Conservation (phyloP, 2,329 filamentous ascomycete genomes). For the Hypoxylon sp. region DNA sequence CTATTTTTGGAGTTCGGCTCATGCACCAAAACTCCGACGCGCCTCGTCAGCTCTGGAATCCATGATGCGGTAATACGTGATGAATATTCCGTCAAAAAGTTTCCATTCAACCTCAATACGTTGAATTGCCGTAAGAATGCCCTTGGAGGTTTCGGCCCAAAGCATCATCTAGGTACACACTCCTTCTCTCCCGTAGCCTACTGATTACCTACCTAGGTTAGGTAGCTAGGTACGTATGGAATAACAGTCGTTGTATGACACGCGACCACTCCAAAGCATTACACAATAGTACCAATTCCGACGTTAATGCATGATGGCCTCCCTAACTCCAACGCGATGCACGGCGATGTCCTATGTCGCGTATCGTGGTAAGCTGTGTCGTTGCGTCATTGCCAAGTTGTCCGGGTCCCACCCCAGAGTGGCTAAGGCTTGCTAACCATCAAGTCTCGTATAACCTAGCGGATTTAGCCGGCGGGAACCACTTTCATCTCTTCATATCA, state of each 20-base stretch:
- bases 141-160: conserved; percentile 4
- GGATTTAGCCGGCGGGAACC: conserved; percentile 10
- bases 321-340: conserved; percentile 34
- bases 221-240: conserved; percentile 19
- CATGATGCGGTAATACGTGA: not conserved
- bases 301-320: conserved; percentile 1
- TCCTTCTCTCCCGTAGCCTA: conserved; percentile 4
- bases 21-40: not conserved
- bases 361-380: conserved; percentile 16
- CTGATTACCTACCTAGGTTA: conserved; percentile 5
- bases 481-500: conserved; percentile 12
- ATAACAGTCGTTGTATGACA: conserved; percentile 14
- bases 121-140: conserved; percentile 6
- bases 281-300: conserved; percentile 14
- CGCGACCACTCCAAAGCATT: conserved; percentile 15
- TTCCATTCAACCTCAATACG: conserved; percentile 3
- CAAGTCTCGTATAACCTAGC: conserved; percentile 3
- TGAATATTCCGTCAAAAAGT: not conserved
- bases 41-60: not conserved
- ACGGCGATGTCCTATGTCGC: conserved; percentile 20
- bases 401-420: not conserved
- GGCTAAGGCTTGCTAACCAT: not conserved
- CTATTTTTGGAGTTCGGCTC: not conserved
- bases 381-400: conserved; percentile 4
- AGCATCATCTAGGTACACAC: conserved; percentile 1